phyloP scores from a whole-genome alignment of 129 eudicot genomes.

The Centella asiatica region DNA sequence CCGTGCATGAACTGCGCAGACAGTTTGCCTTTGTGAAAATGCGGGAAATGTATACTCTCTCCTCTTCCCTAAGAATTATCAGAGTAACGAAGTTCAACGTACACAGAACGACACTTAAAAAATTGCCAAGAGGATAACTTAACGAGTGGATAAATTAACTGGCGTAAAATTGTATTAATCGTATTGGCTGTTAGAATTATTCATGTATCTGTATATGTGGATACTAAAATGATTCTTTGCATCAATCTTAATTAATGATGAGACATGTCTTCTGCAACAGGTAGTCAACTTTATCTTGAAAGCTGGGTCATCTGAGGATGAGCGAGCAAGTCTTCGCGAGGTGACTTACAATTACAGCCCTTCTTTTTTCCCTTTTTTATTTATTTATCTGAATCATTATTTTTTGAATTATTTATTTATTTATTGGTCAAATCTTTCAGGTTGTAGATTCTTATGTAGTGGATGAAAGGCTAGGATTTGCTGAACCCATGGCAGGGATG shows the following conservation, averaged over 20 bases:
- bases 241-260: conserved; percentile 2
- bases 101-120: no score
- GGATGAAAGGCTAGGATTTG: conserved; percentile 73
- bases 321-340: conserved; percentile 46
- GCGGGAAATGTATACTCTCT: no score
- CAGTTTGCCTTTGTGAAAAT: no score
- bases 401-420: not conserved
- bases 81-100: no score
- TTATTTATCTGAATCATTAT: not conserved
- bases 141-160: no score
- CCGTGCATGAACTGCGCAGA: no score
- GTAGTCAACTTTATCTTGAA: conserved; percentile 49
- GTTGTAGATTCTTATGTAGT: conserved; percentile 46
- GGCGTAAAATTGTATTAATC: no score
- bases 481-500: conserved; percentile 62
- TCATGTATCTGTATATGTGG: not conserved
- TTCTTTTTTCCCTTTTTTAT: not conserved
- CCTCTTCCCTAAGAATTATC: no score
- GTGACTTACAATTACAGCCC: conserved; percentile 14
- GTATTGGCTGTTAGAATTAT: no score
- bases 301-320: conserved; percentile 32
- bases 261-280: conserved; percentile 24
- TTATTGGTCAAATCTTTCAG: conserved; percentile 34
- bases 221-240: not conserved
- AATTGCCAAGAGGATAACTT: no score